A percentile compares a stretch with the other conserved stretches of the same genome.
Conservation (phyloP, 169 alveolate species). For the Perkinsus marinus region DNA sequence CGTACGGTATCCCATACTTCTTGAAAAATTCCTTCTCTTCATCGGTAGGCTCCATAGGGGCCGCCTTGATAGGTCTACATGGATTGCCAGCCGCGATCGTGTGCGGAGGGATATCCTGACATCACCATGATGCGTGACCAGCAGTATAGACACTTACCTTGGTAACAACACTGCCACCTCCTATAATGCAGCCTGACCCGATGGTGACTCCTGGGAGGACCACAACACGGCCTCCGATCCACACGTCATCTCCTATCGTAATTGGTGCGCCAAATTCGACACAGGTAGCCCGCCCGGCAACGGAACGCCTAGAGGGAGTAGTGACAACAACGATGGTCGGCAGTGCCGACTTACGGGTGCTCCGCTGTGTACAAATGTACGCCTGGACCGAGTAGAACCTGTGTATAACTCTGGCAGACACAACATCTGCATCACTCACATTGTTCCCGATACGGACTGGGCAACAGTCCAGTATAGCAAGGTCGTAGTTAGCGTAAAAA, state of each 20-base stretch:
- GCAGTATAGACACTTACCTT: not conserved
- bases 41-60: not conserved
- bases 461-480: not conserved
- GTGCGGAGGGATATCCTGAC: conserved; percentile 20
- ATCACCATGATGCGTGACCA: not conserved
- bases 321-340: not conserved
- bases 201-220: conserved; percentile 23
- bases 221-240: conserved; percentile 26
- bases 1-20: not conserved
- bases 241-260: conserved; percentile 25
- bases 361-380: conserved; percentile 10
- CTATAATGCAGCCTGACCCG: conserved; percentile 20
- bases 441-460: not conserved
- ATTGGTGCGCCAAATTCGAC: conserved; percentile 13
- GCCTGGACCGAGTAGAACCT: conserved; percentile 22
- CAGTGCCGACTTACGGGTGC: conserved; percentile 15
- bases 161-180: conserved; percentile 33
- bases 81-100: conserved; percentile 29
- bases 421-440: not conserved
- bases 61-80: not conserved
- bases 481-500: not conserved
- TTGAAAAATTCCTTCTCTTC: not conserved
- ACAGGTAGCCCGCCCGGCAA: conserved; percentile 13
- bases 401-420: not conserved
- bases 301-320: not conserved